Conservation (phyloP, 1,284 basidiomycete genomes). For the Ganoderma resinaceum region DNA sequence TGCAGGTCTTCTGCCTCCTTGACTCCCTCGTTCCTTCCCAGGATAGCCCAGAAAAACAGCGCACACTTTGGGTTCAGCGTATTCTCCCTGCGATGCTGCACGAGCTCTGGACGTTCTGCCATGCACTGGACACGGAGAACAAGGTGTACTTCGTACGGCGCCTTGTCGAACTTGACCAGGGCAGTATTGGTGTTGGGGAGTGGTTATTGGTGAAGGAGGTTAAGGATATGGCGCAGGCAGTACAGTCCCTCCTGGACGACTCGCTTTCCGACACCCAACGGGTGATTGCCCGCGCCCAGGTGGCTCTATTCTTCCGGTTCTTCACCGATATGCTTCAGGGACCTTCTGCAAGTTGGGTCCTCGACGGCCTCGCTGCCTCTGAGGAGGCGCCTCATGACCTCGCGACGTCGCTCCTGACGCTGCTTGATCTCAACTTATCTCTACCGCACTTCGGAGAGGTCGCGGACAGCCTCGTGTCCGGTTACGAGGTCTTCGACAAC, state of each 20-base stretch:
- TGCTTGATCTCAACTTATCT: conserved; percentile 35
- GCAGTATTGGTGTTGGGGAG: conserved; percentile 66
- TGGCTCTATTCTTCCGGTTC: conserved; percentile 50
- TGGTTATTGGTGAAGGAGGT: conserved; percentile 73
- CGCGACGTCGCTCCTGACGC: conserved; percentile 27
- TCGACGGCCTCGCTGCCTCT: conserved; percentile 33
- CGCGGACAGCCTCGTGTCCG: conserved; percentile 35
- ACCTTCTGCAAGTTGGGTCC: conserved; percentile 45
- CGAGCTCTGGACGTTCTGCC: conserved; percentile 63
- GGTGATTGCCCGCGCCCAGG: conserved; percentile 44
- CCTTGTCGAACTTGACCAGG: conserved; percentile 63
- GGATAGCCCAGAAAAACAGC: conserved; percentile 39
- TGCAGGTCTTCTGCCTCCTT: conserved; percentile 62
- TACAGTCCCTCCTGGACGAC: conserved; percentile 45
- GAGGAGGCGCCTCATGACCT: conserved; percentile 33
- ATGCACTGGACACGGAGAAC: conserved; percentile 59
- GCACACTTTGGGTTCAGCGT: conserved; percentile 55
- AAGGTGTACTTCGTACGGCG: conserved; percentile 61
- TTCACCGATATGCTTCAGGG: conserved; percentile 45
- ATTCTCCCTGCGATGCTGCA: conserved; percentile 63
- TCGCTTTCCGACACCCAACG: conserved; percentile 38
- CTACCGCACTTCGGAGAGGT: conserved; percentile 38
- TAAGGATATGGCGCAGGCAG: conserved; percentile 48
- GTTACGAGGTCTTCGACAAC: conserved; percentile 43
- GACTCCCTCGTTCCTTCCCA: conserved; percentile 61